These are phyloP conservation scores for Voacanga thouarsii DNA, from an alignment of 257 asterid genomes.

Conservation along the genomic window DNA sequence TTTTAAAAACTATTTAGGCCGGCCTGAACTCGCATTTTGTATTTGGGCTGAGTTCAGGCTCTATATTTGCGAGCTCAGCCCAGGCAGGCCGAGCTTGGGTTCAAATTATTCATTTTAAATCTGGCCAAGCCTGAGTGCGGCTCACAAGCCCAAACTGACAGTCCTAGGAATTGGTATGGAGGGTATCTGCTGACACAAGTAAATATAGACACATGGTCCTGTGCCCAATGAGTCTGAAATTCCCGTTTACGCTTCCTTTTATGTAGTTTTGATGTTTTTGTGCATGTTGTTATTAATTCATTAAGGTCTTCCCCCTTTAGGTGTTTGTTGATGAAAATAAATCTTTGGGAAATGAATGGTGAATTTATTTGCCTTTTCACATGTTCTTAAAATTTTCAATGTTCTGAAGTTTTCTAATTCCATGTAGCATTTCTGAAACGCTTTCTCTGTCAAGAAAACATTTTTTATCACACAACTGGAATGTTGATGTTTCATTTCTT, in stretches of 20 bases:
- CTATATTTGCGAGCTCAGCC: too few relatives aligned
- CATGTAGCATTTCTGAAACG: background rate
- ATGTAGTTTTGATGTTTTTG: background rate
- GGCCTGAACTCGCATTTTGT: too few relatives aligned
- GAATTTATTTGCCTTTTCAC: background rate
- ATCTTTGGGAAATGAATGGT: background rate
- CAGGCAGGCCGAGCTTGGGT: too few relatives aligned
- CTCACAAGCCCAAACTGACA: too few relatives aligned
- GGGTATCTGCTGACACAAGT: background rate
- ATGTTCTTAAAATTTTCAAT: background rate
- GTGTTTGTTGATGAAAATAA: background rate
- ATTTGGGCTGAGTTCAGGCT: too few relatives aligned
- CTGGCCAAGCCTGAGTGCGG: too few relatives aligned
- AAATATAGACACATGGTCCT: background rate
- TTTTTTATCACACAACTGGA: background rate
- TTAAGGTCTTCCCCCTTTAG: background rate
- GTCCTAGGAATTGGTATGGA: background rate
- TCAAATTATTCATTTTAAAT: too few relatives aligned
- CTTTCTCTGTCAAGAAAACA: background rate
- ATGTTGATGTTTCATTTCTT: background rate
- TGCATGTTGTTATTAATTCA: background rate
- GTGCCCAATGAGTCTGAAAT: background rate
- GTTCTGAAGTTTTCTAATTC: background rate
- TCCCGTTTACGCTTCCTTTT: background rate
- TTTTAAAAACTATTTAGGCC: too few relatives aligned